These are phyloP conservation scores for Monilinia aucupariae DNA, from an alignment of 2,329 filamentous ascomycete species.

Conservation along the genomic window DNA sequence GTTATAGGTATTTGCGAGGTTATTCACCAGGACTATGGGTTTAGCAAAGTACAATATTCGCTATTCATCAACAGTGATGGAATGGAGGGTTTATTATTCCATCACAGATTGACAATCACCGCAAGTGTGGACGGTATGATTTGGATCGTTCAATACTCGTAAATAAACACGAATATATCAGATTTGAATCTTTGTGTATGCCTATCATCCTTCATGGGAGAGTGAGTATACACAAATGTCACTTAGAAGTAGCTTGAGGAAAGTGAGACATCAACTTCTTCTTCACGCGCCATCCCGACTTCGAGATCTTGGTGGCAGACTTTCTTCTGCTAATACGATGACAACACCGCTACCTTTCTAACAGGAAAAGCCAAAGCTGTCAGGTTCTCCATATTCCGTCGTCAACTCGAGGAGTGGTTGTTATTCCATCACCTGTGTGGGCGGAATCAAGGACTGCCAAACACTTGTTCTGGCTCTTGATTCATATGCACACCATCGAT, in stretches of 20 bases:
- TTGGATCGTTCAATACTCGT: too few relatives aligned
- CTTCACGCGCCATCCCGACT: too few relatives aligned
- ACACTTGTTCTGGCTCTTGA: constrained; percentile 1
- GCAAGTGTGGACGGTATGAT: background rate
- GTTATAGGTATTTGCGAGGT: background rate
- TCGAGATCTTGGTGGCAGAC: background rate
- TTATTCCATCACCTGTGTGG: background rate
- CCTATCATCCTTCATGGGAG: background rate
- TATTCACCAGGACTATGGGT: background rate
- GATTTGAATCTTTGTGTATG: background rate
- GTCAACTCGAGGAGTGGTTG: background rate
- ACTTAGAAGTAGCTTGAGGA: background rate
- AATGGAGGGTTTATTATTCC: too few relatives aligned
- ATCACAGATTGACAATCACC: too few relatives aligned
- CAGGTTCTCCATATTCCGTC: background rate
- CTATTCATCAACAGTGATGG: too few relatives aligned
- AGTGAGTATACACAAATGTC: background rate
- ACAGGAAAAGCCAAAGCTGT: background rate
- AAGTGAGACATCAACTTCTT: too few relatives aligned
- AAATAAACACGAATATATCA: too few relatives aligned
- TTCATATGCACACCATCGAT: background rate
- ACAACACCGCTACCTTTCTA: background rate
- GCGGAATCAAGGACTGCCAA: background rate
- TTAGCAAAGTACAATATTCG: too few relatives aligned
- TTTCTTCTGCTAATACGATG: background rate